phyloP scores from a whole-genome alignment of 2,329 filamentous ascomycete species.

The Parasarocladium wereldwijsianum region DNA sequence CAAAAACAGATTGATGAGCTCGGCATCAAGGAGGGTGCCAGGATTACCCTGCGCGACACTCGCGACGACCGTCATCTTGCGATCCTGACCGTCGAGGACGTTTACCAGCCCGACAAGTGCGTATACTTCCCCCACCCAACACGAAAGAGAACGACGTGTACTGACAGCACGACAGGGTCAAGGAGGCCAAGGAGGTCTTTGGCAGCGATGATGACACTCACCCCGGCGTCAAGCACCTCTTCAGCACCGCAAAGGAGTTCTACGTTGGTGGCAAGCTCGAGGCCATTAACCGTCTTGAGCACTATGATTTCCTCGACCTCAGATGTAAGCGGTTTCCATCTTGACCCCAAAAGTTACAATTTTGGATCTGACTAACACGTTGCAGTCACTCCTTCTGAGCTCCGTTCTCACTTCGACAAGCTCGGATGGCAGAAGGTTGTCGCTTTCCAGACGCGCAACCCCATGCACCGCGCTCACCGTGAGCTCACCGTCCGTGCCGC shows the following conservation, averaged over 20 bases:
- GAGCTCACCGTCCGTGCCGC: constrained; percentile 96
- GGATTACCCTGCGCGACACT: constrained; percentile 84
- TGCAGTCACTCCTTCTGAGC: constrained; percentile 77
- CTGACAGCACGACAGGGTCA: constrained; percentile 38
- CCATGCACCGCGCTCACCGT: constrained; percentile 97
- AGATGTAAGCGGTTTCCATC: constrained; percentile 48
- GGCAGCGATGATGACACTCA: constrained; percentile 81
- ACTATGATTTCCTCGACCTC: constrained; percentile 97
- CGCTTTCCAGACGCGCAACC: constrained; percentile 97
- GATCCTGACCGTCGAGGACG: constrained; percentile 87
- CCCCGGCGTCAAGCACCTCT: constrained; percentile 84
- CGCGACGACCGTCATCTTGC: constrained; percentile 92
- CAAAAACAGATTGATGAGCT: constrained; percentile 60
- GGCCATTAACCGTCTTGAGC: constrained; percentile 85
- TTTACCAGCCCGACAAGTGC: constrained; percentile 93
- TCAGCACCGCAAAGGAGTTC: constrained; percentile 65
- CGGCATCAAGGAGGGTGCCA: constrained; percentile 63
- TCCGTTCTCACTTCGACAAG: constrained; percentile 97
- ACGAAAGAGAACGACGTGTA: neutral
- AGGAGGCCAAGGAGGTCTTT: constrained; percentile 89
- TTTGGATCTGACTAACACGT: neutral
- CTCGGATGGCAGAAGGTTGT: constrained; percentile 96
- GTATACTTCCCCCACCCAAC: constrained; percentile 14
- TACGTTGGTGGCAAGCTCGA: constrained; percentile 95
- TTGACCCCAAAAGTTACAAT: neutral